These are phyloP conservation scores for Eucalyptus tenuipes DNA, from an alignment of 345 rosid genomes.

Conservation along the genomic window DNA sequence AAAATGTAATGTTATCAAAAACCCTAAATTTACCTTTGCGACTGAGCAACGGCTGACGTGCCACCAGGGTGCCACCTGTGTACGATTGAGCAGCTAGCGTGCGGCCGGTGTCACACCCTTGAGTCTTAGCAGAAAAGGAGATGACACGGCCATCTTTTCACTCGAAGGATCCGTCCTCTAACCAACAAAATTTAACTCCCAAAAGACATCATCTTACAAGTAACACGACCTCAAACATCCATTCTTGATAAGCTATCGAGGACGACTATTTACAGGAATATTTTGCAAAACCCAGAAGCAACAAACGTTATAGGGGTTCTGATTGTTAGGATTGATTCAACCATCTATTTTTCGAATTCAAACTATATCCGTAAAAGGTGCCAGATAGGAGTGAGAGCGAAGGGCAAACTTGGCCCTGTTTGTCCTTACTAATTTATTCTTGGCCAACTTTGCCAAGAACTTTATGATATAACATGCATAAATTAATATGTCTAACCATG, in stretches of 20 bases:
- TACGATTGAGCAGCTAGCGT: too few relatives aligned
- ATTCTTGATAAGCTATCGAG: slow-evolving; percentile 63
- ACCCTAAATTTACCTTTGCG: too few relatives aligned
- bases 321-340: slow-evolving; percentile 75
- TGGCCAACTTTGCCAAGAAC: not conserved
- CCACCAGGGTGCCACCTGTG: too few relatives aligned
- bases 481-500: not conserved
- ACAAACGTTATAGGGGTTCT: slow-evolving; percentile 48
- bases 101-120: too few relatives aligned
- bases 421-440: not conserved
- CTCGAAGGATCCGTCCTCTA: too few relatives aligned
- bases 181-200: too few relatives aligned
- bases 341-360: slow-evolving; percentile 77
- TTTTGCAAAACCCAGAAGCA: slow-evolving; percentile 64
- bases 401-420: not conserved
- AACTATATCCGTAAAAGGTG: slow-evolving; percentile 68
- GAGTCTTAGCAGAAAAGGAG: too few relatives aligned
- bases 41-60: too few relatives aligned
- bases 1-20: too few relatives aligned
- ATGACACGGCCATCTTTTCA: too few relatives aligned
- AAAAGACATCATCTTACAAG: slow-evolving; percentile 31
- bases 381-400: not conserved
- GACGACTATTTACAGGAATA: slow-evolving; percentile 55
- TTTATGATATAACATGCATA: not conserved
- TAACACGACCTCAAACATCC: slow-evolving; percentile 69